Conservation (phyloP, 495 filamentous ascomycete species). For the Astrothelium macrocarpum region DNA sequence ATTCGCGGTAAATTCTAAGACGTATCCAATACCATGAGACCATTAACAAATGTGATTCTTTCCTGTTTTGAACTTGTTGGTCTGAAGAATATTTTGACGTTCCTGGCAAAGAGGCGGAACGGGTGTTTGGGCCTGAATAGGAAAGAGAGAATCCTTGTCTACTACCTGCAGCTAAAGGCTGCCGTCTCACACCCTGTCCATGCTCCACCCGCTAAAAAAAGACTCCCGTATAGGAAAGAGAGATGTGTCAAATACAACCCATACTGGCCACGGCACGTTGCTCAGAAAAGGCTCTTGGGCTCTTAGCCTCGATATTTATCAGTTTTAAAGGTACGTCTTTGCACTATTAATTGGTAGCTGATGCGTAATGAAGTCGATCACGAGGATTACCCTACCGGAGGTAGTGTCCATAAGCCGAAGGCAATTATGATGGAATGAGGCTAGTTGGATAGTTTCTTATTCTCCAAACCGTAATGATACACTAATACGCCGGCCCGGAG, state of each 20-base stretch:
- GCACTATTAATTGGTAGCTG: no score
- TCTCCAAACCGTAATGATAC: no score
- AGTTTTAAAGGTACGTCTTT: no score
- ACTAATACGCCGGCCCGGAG: no score
- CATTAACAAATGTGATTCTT: background rate
- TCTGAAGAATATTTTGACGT: background rate
- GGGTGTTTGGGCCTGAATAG: background rate
- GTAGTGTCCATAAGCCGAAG: no score
- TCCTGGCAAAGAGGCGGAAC: background rate
- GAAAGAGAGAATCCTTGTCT: constrained; percentile 5
- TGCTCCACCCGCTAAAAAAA: background rate
- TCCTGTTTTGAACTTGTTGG: background rate
- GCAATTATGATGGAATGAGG: no score
- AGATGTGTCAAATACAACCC: background rate
- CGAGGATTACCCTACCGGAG: no score
- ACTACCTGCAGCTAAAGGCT: background rate
- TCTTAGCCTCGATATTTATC: background rate
- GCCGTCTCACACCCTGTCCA: background rate
- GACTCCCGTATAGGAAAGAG: background rate
- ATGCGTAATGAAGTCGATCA: no score
- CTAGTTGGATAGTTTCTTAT: no score
- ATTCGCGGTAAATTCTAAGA: background rate
- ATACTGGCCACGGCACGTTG: background rate
- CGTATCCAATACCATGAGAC: background rate
- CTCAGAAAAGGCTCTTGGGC: background rate